These are phyloP conservation scores for Rhodotorula sp. DNA, from an alignment of 1,284 basidiomycete species.

Conservation along the genomic window DNA sequence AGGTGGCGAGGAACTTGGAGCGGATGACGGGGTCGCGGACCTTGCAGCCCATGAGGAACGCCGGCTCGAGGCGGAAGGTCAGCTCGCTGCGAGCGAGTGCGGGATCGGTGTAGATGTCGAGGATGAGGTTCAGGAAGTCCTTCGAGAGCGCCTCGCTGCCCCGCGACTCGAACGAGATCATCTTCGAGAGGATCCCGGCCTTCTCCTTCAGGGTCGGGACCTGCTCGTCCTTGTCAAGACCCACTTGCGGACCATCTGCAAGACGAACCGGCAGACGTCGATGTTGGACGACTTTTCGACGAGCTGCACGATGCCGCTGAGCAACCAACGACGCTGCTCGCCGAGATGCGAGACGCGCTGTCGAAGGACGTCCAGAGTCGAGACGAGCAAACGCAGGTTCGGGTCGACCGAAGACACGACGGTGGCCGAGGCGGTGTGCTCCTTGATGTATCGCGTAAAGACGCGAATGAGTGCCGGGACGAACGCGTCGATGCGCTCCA, in stretches of 20 bases:
- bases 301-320: conserved; percentile 70
- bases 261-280: conserved; percentile 76
- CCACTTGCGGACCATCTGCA: conserved; percentile 87
- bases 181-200: conserved; percentile 81
- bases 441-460: conserved; percentile 80
- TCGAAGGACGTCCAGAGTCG: conserved; percentile 56
- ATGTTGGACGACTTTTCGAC: conserved; percentile 89
- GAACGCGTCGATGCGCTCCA: conserved; percentile 82
- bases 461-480: conserved; percentile 73
- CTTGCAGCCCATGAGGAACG: conserved; percentile 89
- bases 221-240: conserved; percentile 71
- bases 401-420: conserved; percentile 48
- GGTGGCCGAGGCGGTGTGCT: conserved; percentile 61
- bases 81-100: conserved; percentile 84
- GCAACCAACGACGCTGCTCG: conserved; percentile 63
- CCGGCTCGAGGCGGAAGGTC: conserved; percentile 86
- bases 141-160: conserved; percentile 72
- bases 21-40: conserved; percentile 76
- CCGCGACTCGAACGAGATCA: conserved; percentile 76
- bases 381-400: conserved; percentile 53
- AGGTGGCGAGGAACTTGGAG: conserved; percentile 82
- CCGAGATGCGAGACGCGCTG: conserved; percentile 56
- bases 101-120: conserved; percentile 90
- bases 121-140: conserved; percentile 84
- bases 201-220: conserved; percentile 97